Base-by-base conservation (phyloP, 2,329 filamentous ascomycete genomes). In the Apiospora aurea region DNA sequence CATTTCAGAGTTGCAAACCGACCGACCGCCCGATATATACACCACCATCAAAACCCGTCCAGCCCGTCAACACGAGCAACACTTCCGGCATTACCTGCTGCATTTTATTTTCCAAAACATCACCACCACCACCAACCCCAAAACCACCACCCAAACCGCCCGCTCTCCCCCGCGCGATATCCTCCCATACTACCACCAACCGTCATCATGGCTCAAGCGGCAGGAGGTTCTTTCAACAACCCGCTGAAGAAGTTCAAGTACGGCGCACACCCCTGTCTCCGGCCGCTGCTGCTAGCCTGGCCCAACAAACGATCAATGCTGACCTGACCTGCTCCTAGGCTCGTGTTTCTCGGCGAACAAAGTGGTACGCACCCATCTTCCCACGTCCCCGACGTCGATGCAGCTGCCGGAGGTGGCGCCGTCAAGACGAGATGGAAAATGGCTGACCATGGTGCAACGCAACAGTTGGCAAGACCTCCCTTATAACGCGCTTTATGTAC, bases 231-330 rank as follows among this genome's bases (percentile, higher is more conserved):
- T 76, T 99, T 98, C 89, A 98, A 97, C 84, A 98, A 98, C 88
- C 96, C 96, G 80, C 88, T 99, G 86, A 99, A 99, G 93, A 99
- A 99, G 86, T 99, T 98, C 93, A 99, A 99, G 95, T 98, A 88
- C 41, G 73, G 85, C 71, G 18, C 69, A 64, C 69, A 38, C 74
- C 80, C 78, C 38, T 71, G 47, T 57, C 61, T 61, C 57, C 18
- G 34, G 66, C 44, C 51, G 57, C 44, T 57, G 57, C 34, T 41
- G 57, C n/a, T 24, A 53, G 44, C 41, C 24, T 47, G 41, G 47
- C 34, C 69, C 38, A 57, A 51, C 53, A 26, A 38, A 38, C 44
- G 18, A 43, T 47, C 49, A 29, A 67, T 53, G 61, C 61, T 57
- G 26, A 44, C 29, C 46, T 43, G 34, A 38, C 34, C 34, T 38